These are phyloP conservation scores for Leonotis leonurus DNA, from an alignment of 257 asterid species.

Conservation along the genomic window DNA sequence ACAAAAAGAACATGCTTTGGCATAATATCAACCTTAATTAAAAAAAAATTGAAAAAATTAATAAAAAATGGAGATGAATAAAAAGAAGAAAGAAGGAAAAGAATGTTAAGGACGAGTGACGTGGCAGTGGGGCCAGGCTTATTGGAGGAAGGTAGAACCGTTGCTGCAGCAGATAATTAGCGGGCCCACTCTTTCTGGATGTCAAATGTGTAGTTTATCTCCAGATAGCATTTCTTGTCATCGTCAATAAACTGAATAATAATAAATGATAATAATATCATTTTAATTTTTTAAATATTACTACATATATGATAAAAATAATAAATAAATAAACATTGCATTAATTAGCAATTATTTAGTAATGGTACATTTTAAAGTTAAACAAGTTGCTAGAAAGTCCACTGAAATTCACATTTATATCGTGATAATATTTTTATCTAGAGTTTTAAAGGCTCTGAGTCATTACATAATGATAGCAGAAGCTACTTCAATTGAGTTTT, in stretches of 20 bases:
- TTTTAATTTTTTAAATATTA: background rate
- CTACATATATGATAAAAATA: background rate
- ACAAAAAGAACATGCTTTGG: background rate
- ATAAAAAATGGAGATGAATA: background rate
- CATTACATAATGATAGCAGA: too few species aligned
- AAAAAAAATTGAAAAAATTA: background rate
- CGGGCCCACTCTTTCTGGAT: slow-evolving; percentile 51
- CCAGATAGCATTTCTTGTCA: slow-evolving; percentile 56
- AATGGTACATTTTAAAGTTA: too few species aligned
- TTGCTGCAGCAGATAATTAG: background rate
- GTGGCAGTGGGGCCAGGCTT: slow-evolving; percentile 7
- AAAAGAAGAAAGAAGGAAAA: background rate
- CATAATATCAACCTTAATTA: background rate
- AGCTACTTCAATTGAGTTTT: too few species aligned
- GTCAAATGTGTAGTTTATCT: slow-evolving; percentile 56
- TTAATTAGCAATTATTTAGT: too few species aligned
- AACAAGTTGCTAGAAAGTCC: too few species aligned
- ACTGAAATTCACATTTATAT: too few species aligned
- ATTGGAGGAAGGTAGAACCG: background rate
- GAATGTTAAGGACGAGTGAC: background rate
- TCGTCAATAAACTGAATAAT: slow-evolving; percentile 49
- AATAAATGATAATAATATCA: too few species aligned
- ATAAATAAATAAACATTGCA: too few species aligned
- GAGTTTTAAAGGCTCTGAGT: too few species aligned
- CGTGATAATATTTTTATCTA: too few species aligned